Conservation (phyloP, 305 asterid genomes). For the Plantago rigida region DNA sequence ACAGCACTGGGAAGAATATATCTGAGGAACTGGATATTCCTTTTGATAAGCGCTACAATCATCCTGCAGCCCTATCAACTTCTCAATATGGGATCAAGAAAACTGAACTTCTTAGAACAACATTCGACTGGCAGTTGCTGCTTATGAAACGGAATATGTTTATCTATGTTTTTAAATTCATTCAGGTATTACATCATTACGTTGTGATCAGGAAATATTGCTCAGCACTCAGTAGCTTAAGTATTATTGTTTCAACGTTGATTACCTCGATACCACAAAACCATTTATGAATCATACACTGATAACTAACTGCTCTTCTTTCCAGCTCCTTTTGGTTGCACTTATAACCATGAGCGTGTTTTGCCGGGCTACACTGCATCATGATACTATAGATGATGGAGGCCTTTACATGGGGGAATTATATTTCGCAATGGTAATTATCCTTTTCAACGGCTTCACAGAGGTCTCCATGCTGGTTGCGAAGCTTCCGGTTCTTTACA, state of each 20-base stretch:
- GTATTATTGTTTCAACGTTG: constrained; percentile 3
- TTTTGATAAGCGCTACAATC: constrained; percentile 66
- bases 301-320: constrained; percentile 29
- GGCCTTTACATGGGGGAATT: constrained; percentile 80
- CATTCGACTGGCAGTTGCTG: constrained; percentile 74
- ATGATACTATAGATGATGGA: constrained; percentile 75
- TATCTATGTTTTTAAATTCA: constrained; percentile 71
- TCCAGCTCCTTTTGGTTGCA: constrained; percentile 83
- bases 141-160: constrained; percentile 82
- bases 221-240: constrained; percentile 14
- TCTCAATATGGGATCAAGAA: constrained; percentile 65
- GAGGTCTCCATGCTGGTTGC: constrained; percentile 90
- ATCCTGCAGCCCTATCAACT: constrained; percentile 84
- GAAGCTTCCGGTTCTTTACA: constrained; percentile 84
- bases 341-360: constrained; percentile 91
- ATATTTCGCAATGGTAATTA: constrained; percentile 77
- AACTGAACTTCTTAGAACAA: constrained; percentile 65
- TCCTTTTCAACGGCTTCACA: constrained; percentile 88
- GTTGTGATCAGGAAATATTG: constrained; percentile 2
- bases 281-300: constrained; percentile 19
- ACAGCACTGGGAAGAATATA: constrained; percentile 51
- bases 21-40: constrained; percentile 54
- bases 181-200: constrained; percentile 54
- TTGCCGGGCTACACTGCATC: constrained; percentile 78
- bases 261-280: background rate